These are phyloP conservation scores for Pseudocercospora pini-densiflorae DNA, from an alignment of 2,329 filamentous ascomycete genomes.

Conservation along the genomic window DNA sequence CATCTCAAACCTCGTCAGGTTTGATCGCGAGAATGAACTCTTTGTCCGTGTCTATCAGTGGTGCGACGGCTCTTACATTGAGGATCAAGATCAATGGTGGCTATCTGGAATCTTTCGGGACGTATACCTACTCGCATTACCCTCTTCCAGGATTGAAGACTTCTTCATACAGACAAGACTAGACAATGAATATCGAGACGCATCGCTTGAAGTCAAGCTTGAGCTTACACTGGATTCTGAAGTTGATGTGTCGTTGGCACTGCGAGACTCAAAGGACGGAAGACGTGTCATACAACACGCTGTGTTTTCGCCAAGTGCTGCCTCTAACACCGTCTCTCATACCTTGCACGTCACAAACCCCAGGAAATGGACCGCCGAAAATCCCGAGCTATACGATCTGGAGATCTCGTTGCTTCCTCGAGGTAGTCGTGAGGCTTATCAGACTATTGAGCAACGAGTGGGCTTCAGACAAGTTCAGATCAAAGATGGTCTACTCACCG, in stretches of 20 bases:
- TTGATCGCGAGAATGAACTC: conserved; percentile 56
- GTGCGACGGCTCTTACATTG: conserved; percentile 70
- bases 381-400: conserved; percentile 64
- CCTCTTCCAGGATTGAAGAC: conserved; percentile 59
- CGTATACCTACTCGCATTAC: conserved; percentile 65
- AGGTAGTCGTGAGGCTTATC: conserved; percentile 22
- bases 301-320: not conserved
- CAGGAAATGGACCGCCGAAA: conserved; percentile 70
- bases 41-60: conserved; percentile 69
- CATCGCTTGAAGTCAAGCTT: conserved; percentile 56
- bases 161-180: conserved; percentile 60
- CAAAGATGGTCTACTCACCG: conserved; percentile 61
- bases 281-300: not conserved
- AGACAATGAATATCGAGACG: conserved; percentile 56
- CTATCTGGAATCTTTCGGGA: conserved; percentile 72
- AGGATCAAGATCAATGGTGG: conserved; percentile 64
- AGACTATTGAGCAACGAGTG: conserved; percentile 56
- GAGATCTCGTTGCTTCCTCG: conserved; percentile 35
- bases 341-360: conserved; percentile 53
- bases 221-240: conserved; percentile 19
- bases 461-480: conserved; percentile 69
- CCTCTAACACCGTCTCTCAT: conserved; percentile 23
- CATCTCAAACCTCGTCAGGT: conserved; percentile 56
- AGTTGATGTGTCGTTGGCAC: conserved; percentile 26
- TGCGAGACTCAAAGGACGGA: conserved; percentile 12